phyloP scores from a whole-genome alignment of 257 asterid genomes.

The Henckelia pumila region DNA sequence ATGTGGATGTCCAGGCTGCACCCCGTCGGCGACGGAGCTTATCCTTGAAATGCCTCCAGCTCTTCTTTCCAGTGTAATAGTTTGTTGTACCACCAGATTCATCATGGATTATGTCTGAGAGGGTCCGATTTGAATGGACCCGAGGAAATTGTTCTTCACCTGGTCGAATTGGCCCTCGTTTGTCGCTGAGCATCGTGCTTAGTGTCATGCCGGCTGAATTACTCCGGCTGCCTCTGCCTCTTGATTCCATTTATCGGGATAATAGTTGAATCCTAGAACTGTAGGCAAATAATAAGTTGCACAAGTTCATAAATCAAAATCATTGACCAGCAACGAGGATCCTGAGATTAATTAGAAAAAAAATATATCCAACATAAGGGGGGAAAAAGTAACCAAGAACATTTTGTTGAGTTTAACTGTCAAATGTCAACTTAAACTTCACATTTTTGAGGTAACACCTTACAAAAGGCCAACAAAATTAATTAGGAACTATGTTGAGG shows the following conservation, averaged over 20 bases:
- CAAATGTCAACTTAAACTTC: neutral
- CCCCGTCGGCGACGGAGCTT: conserved; percentile 54
- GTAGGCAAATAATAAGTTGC: neutral
- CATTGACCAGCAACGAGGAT: too few relatives aligned
- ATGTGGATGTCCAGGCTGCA: conserved; percentile 54
- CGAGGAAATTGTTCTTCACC: conserved; percentile 14
- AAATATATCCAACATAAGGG: neutral
- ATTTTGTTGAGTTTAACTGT: neutral
- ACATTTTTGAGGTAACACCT: too few relatives aligned
- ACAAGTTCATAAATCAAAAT: neutral
- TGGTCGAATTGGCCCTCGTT: neutral
- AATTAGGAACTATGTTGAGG: too few relatives aligned
- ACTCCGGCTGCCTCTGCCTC: neutral
- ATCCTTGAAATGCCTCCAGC: conserved; percentile 60
- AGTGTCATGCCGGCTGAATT: neutral
- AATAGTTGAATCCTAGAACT: neutral
- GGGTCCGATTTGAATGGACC: conserved; percentile 44
- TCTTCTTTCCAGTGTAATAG: conserved; percentile 23
- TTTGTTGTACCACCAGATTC: conserved; percentile 40
- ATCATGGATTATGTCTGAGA: conserved; percentile 58
- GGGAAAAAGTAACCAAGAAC: neutral
- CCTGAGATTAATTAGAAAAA: too few relatives aligned
- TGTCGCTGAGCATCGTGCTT: neutral
- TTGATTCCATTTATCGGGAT: neutral
- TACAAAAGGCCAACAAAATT: neutral